These are phyloP conservation scores for Magnaporthiopsis poae DNA, from an alignment of 2,329 filamentous ascomycete species.

Conservation along the genomic window DNA sequence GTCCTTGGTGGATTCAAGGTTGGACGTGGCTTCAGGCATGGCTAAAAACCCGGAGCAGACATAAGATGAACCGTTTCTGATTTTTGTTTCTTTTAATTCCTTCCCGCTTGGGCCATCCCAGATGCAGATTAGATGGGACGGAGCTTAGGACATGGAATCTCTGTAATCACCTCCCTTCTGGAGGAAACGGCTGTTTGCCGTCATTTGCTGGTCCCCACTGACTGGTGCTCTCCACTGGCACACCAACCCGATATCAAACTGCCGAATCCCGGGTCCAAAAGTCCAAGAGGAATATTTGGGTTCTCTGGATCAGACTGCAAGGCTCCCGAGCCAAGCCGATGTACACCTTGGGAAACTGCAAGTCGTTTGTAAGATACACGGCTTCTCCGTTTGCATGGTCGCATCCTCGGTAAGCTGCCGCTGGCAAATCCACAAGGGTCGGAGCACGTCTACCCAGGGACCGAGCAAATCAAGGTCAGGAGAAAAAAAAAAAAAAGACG, in stretches of 20 bases:
- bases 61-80: neutral
- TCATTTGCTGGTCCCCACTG: neutral
- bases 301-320: neutral
- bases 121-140: too few species aligned
- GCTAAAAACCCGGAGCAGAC: neutral
- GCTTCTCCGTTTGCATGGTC: neutral
- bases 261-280: neutral
- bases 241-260: neutral
- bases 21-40: too few species aligned
- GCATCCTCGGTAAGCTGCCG: neutral
- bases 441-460: neutral
- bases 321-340: neutral
- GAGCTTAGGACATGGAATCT: neutral
- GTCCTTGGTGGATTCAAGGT: too few species aligned
- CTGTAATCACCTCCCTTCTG: neutral
- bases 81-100: neutral
- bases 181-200: neutral
- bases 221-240: neutral
- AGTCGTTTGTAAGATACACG: neutral
- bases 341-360: neutral
- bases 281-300: neutral
- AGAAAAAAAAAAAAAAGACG: conserved; percentile 4
- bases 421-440: neutral
- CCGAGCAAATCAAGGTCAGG: neutral
- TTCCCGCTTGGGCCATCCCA: too few species aligned